These are phyloP conservation scores for Pythium phragmiticola DNA, from an alignment of 352 stramenopile genomes.

Conservation along the genomic window DNA sequence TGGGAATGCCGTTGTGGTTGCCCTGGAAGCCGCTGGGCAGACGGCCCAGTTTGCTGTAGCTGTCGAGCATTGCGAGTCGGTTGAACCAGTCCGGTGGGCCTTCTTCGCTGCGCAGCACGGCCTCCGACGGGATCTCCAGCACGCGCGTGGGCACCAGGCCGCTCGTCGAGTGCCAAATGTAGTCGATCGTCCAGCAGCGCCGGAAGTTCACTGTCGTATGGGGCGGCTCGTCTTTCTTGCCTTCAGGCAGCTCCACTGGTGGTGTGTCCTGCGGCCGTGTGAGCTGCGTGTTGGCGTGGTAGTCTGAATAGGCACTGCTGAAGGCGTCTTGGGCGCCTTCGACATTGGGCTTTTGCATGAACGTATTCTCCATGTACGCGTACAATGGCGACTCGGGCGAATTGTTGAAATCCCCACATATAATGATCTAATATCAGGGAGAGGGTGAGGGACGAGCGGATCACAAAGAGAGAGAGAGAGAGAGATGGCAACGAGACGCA, in stretches of 20 bases:
- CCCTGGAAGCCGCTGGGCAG: slow-evolving; percentile 60
- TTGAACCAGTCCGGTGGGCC: slow-evolving; percentile 80
- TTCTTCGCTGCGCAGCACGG: slow-evolving; percentile 62
- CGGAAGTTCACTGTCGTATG: slow-evolving; percentile 88
- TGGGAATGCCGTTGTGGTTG: slow-evolving; percentile 89
- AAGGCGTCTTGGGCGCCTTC: slow-evolving; percentile 68
- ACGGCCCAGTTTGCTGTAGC: slow-evolving; percentile 59
- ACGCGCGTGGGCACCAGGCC: slow-evolving; percentile 58
- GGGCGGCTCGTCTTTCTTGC: slow-evolving; percentile 64
- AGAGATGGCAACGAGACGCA: slow-evolving; percentile 12
- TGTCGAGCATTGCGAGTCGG: slow-evolving; percentile 65
- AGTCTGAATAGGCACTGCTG: slow-evolving; percentile 67
- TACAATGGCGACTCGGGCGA: slow-evolving; percentile 81
- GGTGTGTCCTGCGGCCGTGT: slow-evolving; percentile 23
- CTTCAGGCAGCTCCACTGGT: slow-evolving; percentile 27
- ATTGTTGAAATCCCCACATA: slow-evolving; percentile 89
- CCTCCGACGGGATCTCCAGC: slow-evolving; percentile 76
- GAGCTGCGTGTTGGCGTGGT: slow-evolving; percentile 52
- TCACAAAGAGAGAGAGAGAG: neutral
- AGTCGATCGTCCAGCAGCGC: slow-evolving; percentile 88
- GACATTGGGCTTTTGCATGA: slow-evolving; percentile 82
- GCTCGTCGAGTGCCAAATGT: slow-evolving; percentile 84
- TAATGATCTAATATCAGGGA: slow-evolving; percentile 45
- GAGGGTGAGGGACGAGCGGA: neutral
- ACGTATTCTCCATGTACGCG: slow-evolving; percentile 87